A percentile compares a stretch with the other conserved stretches of the same genome.
These are phyloP conservation scores for Aspergillus uvarum DNA, from an alignment of 2,329 filamentous ascomycete genomes.

Conservation along the genomic window DNA sequence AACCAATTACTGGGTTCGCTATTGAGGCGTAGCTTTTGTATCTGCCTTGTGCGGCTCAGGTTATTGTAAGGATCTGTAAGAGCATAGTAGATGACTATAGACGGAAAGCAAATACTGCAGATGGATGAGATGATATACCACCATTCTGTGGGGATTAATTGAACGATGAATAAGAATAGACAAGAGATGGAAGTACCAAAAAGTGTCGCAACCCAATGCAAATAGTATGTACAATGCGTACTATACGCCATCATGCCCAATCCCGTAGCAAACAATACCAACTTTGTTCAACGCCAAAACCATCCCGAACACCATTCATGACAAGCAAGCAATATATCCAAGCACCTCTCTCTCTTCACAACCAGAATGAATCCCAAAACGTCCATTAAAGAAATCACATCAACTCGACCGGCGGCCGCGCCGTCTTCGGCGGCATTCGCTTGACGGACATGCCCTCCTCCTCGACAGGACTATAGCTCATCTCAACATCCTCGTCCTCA, in stretches of 20 bases:
- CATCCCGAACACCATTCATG: background rate
- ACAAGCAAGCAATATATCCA: background rate
- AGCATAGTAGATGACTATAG: too few species aligned
- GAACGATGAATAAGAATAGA: background rate
- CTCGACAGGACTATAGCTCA: constrained; percentile 25
- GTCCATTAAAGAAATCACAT: constrained; percentile 40
- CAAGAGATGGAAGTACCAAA: background rate
- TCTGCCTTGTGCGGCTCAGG: too few species aligned
- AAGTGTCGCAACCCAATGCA: background rate
- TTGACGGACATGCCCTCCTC: constrained; percentile 29
- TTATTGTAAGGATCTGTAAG: too few species aligned
- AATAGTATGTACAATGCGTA: background rate
- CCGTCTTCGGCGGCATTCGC: constrained; percentile 53
- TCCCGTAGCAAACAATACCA: background rate
- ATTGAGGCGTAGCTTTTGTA: too few species aligned
- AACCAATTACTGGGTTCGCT: too few species aligned
- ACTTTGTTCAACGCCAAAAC: constrained; percentile 3
- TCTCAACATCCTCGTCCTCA: constrained; percentile 52
- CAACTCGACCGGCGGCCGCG: constrained; percentile 57
- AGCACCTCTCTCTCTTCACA: background rate
- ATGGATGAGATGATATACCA: background rate
- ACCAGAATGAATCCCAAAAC: background rate
- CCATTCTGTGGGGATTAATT: background rate
- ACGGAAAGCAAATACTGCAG: too few species aligned
- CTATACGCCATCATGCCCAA: background rate